Conservation (phyloP, 2,329 filamentous ascomycete genomes). For the Dactylellina sp. region DNA sequence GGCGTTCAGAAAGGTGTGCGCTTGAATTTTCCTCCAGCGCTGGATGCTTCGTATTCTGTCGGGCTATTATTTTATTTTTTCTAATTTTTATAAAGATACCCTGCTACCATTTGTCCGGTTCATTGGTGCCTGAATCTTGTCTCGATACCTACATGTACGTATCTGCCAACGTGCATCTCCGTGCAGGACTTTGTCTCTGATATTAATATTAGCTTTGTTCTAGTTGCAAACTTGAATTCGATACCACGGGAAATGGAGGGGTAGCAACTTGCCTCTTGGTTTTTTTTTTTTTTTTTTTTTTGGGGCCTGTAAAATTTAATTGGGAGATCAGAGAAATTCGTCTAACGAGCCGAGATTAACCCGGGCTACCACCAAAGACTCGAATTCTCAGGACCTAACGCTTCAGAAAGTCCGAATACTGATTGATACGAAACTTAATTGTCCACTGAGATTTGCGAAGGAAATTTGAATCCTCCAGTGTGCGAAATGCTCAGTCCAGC, state of each 20-base stretch:
- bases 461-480: constrained; percentile 11
- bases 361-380: neutral
- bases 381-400: too few relatives aligned
- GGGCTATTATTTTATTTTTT: constrained; percentile 28
- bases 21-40: neutral
- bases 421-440: constrained; percentile 33
- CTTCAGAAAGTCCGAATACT: neutral
- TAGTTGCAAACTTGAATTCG: constrained; percentile 32
- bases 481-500: constrained; percentile 42
- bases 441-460: constrained; percentile 19
- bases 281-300: neutral
- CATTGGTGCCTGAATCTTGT: constrained; percentile 47
- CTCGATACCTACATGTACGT: constrained; percentile 14
- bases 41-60: constrained; percentile 39
- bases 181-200: constrained; percentile 53
- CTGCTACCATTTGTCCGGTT: constrained; percentile 44
- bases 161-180: constrained; percentile 39
- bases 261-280: constrained; percentile 28
- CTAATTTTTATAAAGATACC: constrained; percentile 20
- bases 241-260: constrained; percentile 34
- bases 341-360: constrained; percentile 16
- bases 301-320: constrained; percentile 11
- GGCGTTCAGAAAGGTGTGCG: constrained; percentile 10
- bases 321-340: constrained; percentile 17
- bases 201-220: constrained; percentile 39